Base-by-base conservation (phyloP, 1,284 basidiomycete species). In the Athelia psychrophila region DNA sequence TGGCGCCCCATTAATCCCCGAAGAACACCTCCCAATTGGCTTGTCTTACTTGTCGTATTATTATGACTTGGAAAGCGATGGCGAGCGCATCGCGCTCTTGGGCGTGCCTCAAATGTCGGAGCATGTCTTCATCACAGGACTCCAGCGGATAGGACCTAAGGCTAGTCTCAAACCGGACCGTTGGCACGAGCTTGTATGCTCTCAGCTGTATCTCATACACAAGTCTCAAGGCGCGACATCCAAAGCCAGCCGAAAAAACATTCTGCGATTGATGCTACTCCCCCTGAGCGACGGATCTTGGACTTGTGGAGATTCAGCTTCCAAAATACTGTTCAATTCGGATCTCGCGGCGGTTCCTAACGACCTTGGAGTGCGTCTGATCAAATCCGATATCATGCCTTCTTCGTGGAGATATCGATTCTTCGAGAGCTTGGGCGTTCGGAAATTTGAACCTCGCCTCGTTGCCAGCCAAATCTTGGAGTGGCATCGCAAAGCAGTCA, bases 371-470 rank as follows among this genome's bases (percentile, higher is more conserved):
- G 30, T 58, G 4, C 52, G 48, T 9, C 51, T 50, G 24, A 50
- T 57, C 42, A 46, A 50, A n/a, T 51, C 47, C 0, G 47, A 47
- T 23, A 50, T 59, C 25, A 4, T 23, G 2, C 3, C 19, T 16
- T 52, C 30, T 20, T 57, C 58, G 10, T 12, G 48, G n/a, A 56
- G 57, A 16, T 55, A 56, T 27, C 30, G 48, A 1, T 33, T 58
- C 44, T 58, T 51, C 33, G 1, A 24, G 13, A 27, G 24, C 4
- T 51, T 58, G 20, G 54, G 57, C 12, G 44, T 27, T 10, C 16
- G 25, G 8, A 12, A 23, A 46, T 8, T 20, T n/a, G 24, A 46
- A 8, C 12, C 20, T 1, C 16, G 23, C 15, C 4, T 5, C n/a
- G 44, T 46, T 4, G 44, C 44, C 16, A 27, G 8, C 25, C 6